phyloP scores from a whole-genome alignment of 2,329 filamentous ascomycete species.

The Exophiala spinifera region DNA sequence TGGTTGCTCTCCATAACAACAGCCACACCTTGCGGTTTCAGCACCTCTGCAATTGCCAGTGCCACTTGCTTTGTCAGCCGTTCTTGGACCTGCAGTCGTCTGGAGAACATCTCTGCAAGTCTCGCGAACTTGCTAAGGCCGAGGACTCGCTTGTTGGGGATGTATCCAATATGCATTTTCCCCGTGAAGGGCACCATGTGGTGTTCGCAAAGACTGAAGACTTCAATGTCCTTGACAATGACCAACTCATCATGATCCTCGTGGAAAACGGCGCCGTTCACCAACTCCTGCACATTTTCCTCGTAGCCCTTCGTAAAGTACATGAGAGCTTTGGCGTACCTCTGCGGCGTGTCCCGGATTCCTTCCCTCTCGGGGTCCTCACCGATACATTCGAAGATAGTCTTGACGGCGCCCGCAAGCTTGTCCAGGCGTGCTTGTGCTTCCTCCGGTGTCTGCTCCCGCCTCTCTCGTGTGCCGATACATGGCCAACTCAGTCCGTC shows the following conservation, averaged over 20 bases:
- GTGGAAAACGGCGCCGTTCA: constrained; percentile 92
- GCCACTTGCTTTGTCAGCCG: constrained; percentile 94
- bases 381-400: constrained; percentile 63
- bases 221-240: constrained; percentile 95
- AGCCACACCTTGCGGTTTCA: constrained; percentile 90
- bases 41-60: constrained; percentile 84
- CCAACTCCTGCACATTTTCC: constrained; percentile 84
- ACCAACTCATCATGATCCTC: constrained; percentile 97
- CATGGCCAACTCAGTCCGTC: constrained; percentile 53
- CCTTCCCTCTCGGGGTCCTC: constrained; percentile 65
- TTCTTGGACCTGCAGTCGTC: constrained; percentile 92
- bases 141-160: constrained; percentile 84
- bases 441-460: constrained; percentile 58
- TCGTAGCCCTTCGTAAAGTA: constrained; percentile 97
- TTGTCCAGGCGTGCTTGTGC: constrained; percentile 57
- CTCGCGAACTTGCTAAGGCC: constrained; percentile 93
- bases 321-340: constrained; percentile 93
- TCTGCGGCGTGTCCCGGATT: constrained; percentile 65
- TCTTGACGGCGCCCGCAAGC: constrained; percentile 61
- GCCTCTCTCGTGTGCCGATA: constrained; percentile 48
- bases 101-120: constrained; percentile 94
- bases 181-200: constrained; percentile 95
- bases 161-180: constrained; percentile 99
- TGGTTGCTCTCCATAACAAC: constrained; percentile 98
- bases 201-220: constrained; percentile 93